Evolutionary conservation across 176 grass and related monocot species (phyloP).

Genomic region (Carex kokanica): DNA sequence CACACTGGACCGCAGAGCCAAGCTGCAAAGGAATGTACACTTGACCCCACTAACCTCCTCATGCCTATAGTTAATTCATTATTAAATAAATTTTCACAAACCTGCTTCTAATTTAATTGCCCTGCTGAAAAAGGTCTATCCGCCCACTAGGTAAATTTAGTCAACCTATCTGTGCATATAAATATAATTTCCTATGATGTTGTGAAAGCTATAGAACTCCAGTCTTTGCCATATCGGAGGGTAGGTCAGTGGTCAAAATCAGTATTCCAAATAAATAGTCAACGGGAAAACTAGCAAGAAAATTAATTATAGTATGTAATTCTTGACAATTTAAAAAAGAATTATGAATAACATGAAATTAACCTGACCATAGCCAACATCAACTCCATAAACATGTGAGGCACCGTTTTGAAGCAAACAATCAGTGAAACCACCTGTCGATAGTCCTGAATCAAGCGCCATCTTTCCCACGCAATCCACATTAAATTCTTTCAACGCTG

Average conservation of each 20-base stretch:
- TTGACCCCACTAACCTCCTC: background rate
- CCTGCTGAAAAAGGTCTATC: background rate
- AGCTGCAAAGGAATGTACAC: background rate
- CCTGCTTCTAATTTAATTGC: background rate
- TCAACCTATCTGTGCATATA: background rate
- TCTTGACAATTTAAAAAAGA: slow-evolving; percentile 8
- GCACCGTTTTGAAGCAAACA: slow-evolving; percentile 91
- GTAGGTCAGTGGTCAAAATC: background rate
- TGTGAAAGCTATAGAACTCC: background rate
- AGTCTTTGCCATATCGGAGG: background rate
- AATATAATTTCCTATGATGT: background rate
- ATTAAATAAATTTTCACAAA: background rate
- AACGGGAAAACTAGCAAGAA: background rate
- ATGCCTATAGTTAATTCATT: background rate
- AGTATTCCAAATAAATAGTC: slow-evolving; percentile 2
- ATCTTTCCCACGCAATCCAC: slow-evolving; percentile 78
- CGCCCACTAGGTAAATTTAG: background rate
- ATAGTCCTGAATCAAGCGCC: slow-evolving; percentile 94
- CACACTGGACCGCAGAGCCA: too few relatives aligned
- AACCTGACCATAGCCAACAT: slow-evolving; percentile 99
- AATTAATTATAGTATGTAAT: background rate
- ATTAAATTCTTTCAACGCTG: slow-evolving; percentile 75
- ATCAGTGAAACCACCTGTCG: slow-evolving; percentile 95
- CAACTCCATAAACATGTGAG: slow-evolving; percentile 78
- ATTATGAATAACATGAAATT: slow-evolving; percentile 15